Evolutionary conservation across 2,329 filamentous ascomycete species (phyloP).

Genomic region (Fusarium sp.): DNA sequence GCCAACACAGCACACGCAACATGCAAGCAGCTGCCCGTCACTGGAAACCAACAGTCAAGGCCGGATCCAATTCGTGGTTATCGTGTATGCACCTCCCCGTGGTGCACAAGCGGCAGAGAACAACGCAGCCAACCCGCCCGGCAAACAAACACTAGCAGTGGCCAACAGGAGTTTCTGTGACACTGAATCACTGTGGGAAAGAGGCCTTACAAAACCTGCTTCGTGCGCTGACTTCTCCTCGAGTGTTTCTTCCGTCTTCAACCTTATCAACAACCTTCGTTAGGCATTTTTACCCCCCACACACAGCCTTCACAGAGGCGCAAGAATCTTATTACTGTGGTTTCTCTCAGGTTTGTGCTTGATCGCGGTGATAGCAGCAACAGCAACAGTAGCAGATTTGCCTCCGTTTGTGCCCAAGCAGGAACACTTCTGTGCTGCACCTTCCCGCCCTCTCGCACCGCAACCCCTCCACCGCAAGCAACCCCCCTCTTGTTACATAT

Average conservation of each 20-base stretch:
- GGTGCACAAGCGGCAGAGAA: neutral
- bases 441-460: neutral
- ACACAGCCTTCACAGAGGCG: neutral
- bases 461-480: neutral
- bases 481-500: neutral
- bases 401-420: neutral
- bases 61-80: neutral
- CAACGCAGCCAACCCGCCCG: neutral
- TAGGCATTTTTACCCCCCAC: neutral
- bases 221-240: neutral
- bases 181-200: constrained; percentile 27
- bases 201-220: neutral
- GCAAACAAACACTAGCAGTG: neutral
- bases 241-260: constrained; percentile 3
- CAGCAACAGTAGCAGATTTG: neutral
- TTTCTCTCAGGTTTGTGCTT: neutral
- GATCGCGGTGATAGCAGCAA: neutral
- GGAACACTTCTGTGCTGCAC: neutral
- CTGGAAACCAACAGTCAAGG: neutral
- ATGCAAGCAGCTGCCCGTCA: neutral
- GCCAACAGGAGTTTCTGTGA: neutral
- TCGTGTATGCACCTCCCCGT: neutral
- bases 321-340: neutral
- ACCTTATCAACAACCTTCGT: neutral
- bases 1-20: neutral